Base-by-base conservation (phyloP, 352 stramenopile genomes). In the Globisporangium paddicum region DNA sequence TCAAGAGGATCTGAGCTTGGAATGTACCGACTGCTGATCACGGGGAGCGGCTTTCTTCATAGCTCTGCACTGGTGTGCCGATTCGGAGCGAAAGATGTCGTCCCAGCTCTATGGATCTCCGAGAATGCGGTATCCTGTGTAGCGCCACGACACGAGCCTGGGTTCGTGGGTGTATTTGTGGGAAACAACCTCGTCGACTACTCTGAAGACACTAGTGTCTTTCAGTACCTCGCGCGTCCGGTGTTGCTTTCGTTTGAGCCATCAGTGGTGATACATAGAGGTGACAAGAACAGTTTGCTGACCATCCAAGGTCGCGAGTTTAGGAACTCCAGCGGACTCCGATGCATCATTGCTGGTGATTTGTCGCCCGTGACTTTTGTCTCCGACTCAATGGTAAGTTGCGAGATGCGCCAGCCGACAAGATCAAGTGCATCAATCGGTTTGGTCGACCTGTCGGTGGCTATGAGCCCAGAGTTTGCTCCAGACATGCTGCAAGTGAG, bases 111-210 rank as follows among this genome's bases (percentile, higher is more conserved):
- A 7, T 87, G 72, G 67, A 40, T 84, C 23, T 79, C 73, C 0
- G 59, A 73, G 0, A 63, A 42, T 0, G 32, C 53, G 16, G 28
- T 87, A 21, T 50, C 58, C 25, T 87, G 77, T 48, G 49, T 62
- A 1, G 63, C 63, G 2, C 71, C 73, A 14, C 35, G 16, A 9
- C 67, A 82, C 13, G 42, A 26, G 8, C 69, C 62, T 7, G 71
- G 71, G 1, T 65, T 62, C 38, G 64, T 82, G 19, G 57, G 64
- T 19, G 52, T 87, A 0, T 69, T 76, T 26, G 70, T 86, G 23
- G 77, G 73, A 0, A 87, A 82, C 64, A 87, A 87, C 16, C 10
- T 83, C 5, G 68, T 82, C 47, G 73, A 86, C 38, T 87, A 79
- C 57, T 82, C 75, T 0, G 19, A 55, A 18, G 58, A 75, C 19